Conservation (phyloP, 139 green algal species). For the Chlamydomonas incerta region DNA sequence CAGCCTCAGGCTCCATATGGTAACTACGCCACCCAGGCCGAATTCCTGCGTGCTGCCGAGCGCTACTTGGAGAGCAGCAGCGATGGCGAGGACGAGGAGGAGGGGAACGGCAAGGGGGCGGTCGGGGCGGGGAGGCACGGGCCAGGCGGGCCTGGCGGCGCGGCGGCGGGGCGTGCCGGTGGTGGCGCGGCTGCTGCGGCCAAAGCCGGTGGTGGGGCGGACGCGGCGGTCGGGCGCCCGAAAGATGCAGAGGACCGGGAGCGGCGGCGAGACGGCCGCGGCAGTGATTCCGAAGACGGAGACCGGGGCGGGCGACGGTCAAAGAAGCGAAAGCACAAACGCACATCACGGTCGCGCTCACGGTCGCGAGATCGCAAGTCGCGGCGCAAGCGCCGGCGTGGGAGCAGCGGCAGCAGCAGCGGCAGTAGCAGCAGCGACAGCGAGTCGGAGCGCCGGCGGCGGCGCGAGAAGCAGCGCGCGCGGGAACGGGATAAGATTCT, state of each 20-base stretch:
- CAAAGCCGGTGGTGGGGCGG: not conserved
- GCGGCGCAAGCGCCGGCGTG: not conserved
- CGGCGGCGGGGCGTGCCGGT: no score
- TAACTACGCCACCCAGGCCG: not conserved
- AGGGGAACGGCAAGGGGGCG: not conserved
- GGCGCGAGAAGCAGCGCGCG: not conserved
- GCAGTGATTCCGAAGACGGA: no score
- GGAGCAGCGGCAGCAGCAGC: not conserved
- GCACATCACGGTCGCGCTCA: not conserved
- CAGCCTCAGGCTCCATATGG: not conserved
- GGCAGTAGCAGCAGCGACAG: not conserved
- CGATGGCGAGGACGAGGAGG: not conserved
- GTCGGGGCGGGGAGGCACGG: not conserved
- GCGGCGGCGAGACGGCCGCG: not conserved
- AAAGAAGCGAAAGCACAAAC: conserved; percentile 10
- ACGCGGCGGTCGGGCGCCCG: no score
- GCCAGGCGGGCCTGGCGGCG: no score
- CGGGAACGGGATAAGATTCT: conserved; percentile 44
- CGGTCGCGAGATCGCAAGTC: not conserved
- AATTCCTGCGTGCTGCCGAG: conserved; percentile 29
- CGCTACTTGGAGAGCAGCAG: conserved; percentile 37
- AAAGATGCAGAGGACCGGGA: not conserved
- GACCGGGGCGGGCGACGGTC: not conserved
- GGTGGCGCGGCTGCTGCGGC: no score
- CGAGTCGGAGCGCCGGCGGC: not conserved